These are phyloP conservation scores for Sphaerobolus stellatus DNA, from an alignment of 1,284 basidiomycete species.

Conservation along the genomic window DNA sequence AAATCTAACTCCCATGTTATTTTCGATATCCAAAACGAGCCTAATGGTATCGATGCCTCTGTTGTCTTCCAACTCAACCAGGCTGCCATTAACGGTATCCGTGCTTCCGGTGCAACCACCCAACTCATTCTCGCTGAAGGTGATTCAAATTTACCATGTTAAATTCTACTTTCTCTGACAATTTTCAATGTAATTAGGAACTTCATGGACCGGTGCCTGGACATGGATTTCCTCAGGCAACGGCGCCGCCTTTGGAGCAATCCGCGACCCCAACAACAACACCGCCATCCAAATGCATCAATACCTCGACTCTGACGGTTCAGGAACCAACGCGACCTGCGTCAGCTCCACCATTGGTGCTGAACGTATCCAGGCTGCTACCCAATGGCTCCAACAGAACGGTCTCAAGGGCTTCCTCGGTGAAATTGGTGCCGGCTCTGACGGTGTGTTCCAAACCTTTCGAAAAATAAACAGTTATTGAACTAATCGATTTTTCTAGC, in stretches of 20 bases:
- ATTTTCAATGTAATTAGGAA: neutral
- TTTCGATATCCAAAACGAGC: conserved; percentile 67
- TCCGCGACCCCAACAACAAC: conserved; percentile 63
- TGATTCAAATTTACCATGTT: conserved; percentile 21
- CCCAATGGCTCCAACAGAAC: conserved; percentile 57
- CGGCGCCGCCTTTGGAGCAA: conserved; percentile 46
- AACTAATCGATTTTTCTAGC: conserved; percentile 18
- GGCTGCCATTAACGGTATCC: conserved; percentile 61
- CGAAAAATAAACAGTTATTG: conserved; percentile 2
- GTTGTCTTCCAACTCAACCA: conserved; percentile 53
- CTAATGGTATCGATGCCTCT: conserved; percentile 50
- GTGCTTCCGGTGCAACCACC: conserved; percentile 54
- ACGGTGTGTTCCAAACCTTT: conserved; percentile 31
- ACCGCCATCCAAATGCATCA: conserved; percentile 68
- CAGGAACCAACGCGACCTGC: conserved; percentile 54
- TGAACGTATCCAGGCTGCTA: conserved; percentile 55
- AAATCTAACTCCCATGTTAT: conserved; percentile 53
- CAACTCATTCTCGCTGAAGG: conserved; percentile 46
- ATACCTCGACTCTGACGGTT: conserved; percentile 66
- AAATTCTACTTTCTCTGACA: neutral
- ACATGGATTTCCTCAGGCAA: conserved; percentile 50
- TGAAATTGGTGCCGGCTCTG: conserved; percentile 61
- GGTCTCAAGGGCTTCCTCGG: conserved; percentile 64
- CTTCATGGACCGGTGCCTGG: conserved; percentile 47
- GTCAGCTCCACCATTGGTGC: conserved; percentile 60